Evolutionary conservation across 1,284 basidiomycete genomes (phyloP), one percentile per base, ranked within the genome.

Genomic region (Pseudozyma tsukubaensis): DNA sequence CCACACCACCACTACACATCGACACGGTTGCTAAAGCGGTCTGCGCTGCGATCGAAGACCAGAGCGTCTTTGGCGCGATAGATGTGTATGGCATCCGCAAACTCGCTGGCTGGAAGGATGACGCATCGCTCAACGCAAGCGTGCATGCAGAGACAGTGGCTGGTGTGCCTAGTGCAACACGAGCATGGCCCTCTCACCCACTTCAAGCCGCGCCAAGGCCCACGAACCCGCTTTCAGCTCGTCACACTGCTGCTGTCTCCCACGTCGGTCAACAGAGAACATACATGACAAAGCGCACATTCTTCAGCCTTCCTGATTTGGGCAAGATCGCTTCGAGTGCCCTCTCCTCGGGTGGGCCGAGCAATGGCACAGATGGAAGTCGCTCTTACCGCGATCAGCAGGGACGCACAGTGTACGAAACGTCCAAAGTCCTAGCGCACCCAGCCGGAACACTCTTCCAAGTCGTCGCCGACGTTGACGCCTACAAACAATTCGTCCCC

Each of bases 21-120:
- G 96, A 99, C 79, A 94, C 96, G 66, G 94, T 99, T 40, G 96
- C 92, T 1, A 90, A 91, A 77, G 94, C 94, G 0, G 89, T 94
- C 10, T 90, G 90, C 71, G 85, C 72, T 2, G 79, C 86, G 5
- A 85, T 92, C 57, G 85, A 83, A 63, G 72, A 68, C 50, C 85
- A 85, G 4, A 62, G 42, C 34, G 57, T 76, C 8, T 52, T 58
- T 18, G 81, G 81, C 9, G 47, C 70, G 32, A 58, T 81, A 29
- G 74, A 76, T 29, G 57, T 67, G 5, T 59, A 71, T 13, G 65
- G 56, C 1, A 82, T 83, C 29, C 61, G 74, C 18, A 61, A 64
- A 50, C 70, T 83, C 0, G 80, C 80, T 6, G 79, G 81, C 0
- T 83, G 78, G 73, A 65, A 69, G 19, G 66, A 73, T 21, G 68